A percentile compares a stretch with the other conserved stretches of the same genome.
Evolutionary conservation across 2,329 filamentous ascomycete species (phyloP).

Genomic region (Karstenula rhodostoma): DNA sequence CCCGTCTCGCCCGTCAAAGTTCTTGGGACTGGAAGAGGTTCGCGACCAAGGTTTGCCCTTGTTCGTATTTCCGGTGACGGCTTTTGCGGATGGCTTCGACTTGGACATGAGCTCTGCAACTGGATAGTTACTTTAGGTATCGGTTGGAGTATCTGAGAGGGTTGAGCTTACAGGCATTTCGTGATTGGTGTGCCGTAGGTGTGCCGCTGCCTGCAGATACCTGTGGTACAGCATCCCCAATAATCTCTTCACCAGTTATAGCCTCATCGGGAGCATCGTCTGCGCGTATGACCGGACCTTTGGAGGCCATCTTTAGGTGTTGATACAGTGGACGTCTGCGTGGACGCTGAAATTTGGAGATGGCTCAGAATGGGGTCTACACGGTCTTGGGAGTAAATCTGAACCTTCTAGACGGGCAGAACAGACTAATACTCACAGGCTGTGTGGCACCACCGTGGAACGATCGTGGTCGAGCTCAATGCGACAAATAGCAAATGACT

Average conservation of each 20-base stretch:
- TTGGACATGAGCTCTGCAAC: constrained; percentile 58
- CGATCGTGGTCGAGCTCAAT: neutral
- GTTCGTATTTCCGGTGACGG: constrained; percentile 16
- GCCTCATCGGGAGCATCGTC: constrained; percentile 22
- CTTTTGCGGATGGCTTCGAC: constrained; percentile 34
- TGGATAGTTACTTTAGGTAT: constrained; percentile 39
- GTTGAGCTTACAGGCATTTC: constrained; percentile 48
- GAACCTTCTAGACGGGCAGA: neutral
- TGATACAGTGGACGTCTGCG: neutral
- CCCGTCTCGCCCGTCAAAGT: constrained; percentile 61
- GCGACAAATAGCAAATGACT: neutral
- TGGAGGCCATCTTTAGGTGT: constrained; percentile 17
- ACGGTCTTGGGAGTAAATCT: neutral
- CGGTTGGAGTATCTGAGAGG: neutral
- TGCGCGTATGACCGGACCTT: constrained; percentile 12
- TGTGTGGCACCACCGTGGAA: neutral
- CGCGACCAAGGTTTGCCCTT: constrained; percentile 20
- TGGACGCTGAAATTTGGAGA: neutral
- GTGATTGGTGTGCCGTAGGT: constrained; percentile 31
- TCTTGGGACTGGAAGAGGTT: constrained; percentile 37
- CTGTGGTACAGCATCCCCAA: constrained; percentile 22
- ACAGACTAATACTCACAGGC: neutral
- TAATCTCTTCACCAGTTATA: constrained; percentile 33
- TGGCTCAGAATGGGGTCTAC: neutral
- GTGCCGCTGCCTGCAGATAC: constrained; percentile 5